phyloP scores from a whole-genome alignment of 2,329 filamentous ascomycete species.

The Macrophomina pseudophaseolina region DNA sequence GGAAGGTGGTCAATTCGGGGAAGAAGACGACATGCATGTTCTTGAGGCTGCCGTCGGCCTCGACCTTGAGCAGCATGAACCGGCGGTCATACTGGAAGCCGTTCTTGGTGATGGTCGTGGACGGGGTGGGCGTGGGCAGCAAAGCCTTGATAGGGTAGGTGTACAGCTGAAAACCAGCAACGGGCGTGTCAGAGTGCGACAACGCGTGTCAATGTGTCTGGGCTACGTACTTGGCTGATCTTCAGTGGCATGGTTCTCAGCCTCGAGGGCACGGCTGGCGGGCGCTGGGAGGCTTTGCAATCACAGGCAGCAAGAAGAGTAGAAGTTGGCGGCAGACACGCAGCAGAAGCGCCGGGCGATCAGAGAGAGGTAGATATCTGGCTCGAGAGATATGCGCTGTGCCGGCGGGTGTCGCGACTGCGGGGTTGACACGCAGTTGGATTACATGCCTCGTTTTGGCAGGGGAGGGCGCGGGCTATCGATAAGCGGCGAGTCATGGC shows the following conservation, averaged over 20 bases:
- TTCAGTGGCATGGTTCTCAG: constrained; percentile 32
- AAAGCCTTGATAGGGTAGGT: constrained; percentile 57
- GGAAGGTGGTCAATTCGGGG: constrained; percentile 25
- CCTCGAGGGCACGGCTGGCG: not conserved
- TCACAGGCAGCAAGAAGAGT: not conserved
- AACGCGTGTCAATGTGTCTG: not conserved
- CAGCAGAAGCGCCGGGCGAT: not conserved
- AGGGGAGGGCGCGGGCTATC: not conserved
- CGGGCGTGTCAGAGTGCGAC: constrained; percentile 8
- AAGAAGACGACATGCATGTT: constrained; percentile 45
- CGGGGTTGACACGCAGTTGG: not conserved
- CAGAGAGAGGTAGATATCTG: not conserved
- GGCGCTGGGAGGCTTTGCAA: not conserved
- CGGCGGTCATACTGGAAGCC: constrained; percentile 53
- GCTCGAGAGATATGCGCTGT: not conserved
- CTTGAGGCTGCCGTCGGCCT: constrained; percentile 33
- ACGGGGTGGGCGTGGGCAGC: constrained; percentile 44
- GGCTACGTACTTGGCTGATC: constrained; percentile 39
- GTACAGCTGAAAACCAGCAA: constrained; percentile 42
- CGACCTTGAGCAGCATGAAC: constrained; percentile 28
- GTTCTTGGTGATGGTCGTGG: constrained; percentile 48
- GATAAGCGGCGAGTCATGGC: not conserved
- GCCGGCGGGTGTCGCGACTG: not conserved
- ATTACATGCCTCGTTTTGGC: not conserved
- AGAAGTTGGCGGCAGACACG: not conserved